Evolutionary conservation across 768 basidiomycete genomes (phyloP), one percentile per base, ranked within the genome.

Genomic region (Xerocomellus dryophilus): DNA sequence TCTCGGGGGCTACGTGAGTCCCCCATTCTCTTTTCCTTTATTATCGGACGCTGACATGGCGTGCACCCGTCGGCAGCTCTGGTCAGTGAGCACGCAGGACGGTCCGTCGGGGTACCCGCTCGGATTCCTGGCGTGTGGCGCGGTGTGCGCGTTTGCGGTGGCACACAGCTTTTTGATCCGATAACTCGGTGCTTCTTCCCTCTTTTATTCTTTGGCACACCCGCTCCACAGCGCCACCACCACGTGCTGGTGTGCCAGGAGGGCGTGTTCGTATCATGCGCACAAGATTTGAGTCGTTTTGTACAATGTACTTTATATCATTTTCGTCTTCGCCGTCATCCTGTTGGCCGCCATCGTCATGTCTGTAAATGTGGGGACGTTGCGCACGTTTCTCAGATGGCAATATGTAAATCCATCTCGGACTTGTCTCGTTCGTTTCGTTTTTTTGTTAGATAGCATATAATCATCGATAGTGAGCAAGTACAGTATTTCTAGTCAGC

Each of bases 101-200:
- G 74, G 81, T 50, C 87, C 90, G 1, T 75, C 76, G 2, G 89
- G 90, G 7, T 90, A 86, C 68, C 81, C 86, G 10, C 71, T 90
- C 29, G 89, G 90, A 25, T 92, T 93, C 66, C 65, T 90, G 41
- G 76, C 78, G 1, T 88, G 86, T 64, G 76, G 85, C 15, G 79
- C 50, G 10, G 81, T 81, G 18, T 88, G 86, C 61, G 79, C 73
- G 23, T 50, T 85, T 14, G 81, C 85, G 4, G 78, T 92, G 18
- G 64, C 81, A n/a, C 83, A 86, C 56, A 90, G 85, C 65, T 85
- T 85, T 69, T 74, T 86, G 65, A 91, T 92, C 62, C 81, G 85
- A 53, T 91, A 63, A 76, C 90, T 62, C 75, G 80, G 49, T 86
- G 68, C 5, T 15, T 8, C n/a, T 2, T 39, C 9, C 17, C 29